Evolutionary conservation across 2,329 filamentous ascomycete species (phyloP), one percentile per base, ranked within the genome.

Genomic region (Fusarium coicis): DNA sequence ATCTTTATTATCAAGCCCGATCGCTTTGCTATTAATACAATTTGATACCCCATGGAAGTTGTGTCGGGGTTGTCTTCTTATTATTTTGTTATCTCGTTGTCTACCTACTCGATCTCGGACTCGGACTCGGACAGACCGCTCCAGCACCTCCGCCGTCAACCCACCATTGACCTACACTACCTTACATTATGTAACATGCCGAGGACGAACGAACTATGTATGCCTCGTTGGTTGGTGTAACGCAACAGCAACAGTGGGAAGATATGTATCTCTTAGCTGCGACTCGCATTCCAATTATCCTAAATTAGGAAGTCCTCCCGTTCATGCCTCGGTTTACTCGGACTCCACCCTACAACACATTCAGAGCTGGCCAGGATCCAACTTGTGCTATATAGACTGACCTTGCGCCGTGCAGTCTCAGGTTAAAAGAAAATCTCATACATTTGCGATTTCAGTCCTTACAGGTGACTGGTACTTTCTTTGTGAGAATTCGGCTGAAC

Each of bases 231-330:
- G 60, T 49, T 54, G 60, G 65, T 34, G 71, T 73, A 54, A 57
- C 55, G 58, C 63, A 43, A 52, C 50, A 69, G 40, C 10, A 69
- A 61, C 18, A 40, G 40, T 53, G 34, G 55, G 52, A 44, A 23
- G 26, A 52, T 42, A 42, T 32, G 26, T 61, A 40, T 42, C 39
- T 55, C 28, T 42, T 54, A 54, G 50, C 36, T 70, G 67, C 55
- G 32, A 59, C 42, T 72, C 47, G 61, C 46, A 47, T 68, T 42
- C 66, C 46, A 19, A 58, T 61, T 55, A 50, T 59, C 42, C 66
- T 69, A 21, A 59, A 70, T 58, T 69, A 59, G 71, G 71, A 74
- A 74, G 56, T 65, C 21, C 26, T 66, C 47, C 71, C 71, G 71
- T 36, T 21, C 54, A 65, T 68, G 71, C 71, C 71, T 73, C 71